phyloP scores from a whole-genome alignment of 805 yeast species.

The Barnettozyma populi region DNA sequence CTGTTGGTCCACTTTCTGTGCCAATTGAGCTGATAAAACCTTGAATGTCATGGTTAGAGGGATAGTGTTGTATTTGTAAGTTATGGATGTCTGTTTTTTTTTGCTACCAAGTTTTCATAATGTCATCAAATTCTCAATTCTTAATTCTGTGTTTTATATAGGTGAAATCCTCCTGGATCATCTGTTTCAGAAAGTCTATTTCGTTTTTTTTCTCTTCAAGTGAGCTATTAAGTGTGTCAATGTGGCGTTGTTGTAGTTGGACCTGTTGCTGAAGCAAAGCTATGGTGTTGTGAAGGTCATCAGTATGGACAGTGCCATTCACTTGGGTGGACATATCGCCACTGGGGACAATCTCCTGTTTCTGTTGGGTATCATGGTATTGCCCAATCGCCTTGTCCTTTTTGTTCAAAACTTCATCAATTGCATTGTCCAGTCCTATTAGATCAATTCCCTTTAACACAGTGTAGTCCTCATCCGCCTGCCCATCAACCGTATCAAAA shows the following conservation, averaged over 20 bases:
- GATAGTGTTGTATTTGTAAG: neutral
- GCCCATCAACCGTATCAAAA: slow-evolving; percentile 11
- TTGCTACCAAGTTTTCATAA: neutral
- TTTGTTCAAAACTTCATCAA: slow-evolving; percentile 12
- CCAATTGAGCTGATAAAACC: slow-evolving; percentile 44
- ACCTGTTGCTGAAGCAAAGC: slow-evolving; percentile 10
- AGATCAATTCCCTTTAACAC: slow-evolving; percentile 14
- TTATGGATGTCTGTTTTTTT: too few relatives aligned
- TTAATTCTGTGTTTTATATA: slow-evolving; percentile 20
- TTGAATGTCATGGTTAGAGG: slow-evolving; percentile 22
- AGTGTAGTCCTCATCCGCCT: slow-evolving; percentile 2
- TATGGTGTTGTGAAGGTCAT: slow-evolving; percentile 1
- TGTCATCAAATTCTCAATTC: too few relatives aligned
- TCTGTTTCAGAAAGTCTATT: slow-evolving; percentile 17
- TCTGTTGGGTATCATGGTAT: neutral
- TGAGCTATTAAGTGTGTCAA: slow-evolving; percentile 7
- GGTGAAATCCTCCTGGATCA: slow-evolving; percentile 23
- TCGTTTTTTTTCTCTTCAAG: slow-evolving; percentile 18
- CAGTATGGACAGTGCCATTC: neutral
- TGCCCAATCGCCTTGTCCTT: neutral
- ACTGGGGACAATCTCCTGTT: neutral
- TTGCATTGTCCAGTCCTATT: slow-evolving; percentile 15
- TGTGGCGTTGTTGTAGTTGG: slow-evolving; percentile 4
- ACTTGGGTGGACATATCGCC: neutral
- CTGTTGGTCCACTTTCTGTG: slow-evolving; percentile 77